Evolutionary conservation across 169 alveolate species (phyloP), one percentile per base, ranked within the genome.

Genomic region (Plasmodium falciparum): DNA sequence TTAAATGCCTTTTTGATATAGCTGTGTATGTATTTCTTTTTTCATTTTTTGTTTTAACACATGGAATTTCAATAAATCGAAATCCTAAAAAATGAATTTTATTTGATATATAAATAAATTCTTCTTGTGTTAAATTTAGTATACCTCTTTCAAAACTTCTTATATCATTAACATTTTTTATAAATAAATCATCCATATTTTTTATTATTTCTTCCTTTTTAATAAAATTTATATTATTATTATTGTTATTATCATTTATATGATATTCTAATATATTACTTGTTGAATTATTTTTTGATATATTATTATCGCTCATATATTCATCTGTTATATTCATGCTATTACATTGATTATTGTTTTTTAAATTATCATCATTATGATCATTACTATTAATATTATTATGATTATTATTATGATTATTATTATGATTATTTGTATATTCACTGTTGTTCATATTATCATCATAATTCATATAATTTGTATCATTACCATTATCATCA

Each of bases 101-200:
- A 43, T 86, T 86, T 17, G 78, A 86, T 62, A 86, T 72, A 61
- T 56, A 70, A 12, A 45, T 26, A 39, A 39, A 86, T 29, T 86
- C 92, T 59, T 86, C 92, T 45, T 86, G 88, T 17, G 92, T 71
- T 33, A 86, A 54, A 39, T 86, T 33, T 22, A 86, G 52, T 17
- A 86, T 61, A 3, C 92, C 92, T 59, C 86, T 71, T 72, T 86
- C 92, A 49, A 86, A 70, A 63, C 88, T 86, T 73, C 92, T 47
- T 43, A 72, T 49, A 33, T 61, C 65, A 52, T 86, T 75, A 15
- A 72, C 86, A 62, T 86, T 72, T 22, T 54, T 72, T 20, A 86
- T 71, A 33, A 86, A 71, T n/a, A 47, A 29, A 33, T 29, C 52
- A 20, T 61, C 61, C 13, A 50, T 47, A 29, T 63, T 66, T 2